Evolutionary conservation across 768 basidiomycete species (phyloP).

Genomic region (Cystoderma amianthinum): DNA sequence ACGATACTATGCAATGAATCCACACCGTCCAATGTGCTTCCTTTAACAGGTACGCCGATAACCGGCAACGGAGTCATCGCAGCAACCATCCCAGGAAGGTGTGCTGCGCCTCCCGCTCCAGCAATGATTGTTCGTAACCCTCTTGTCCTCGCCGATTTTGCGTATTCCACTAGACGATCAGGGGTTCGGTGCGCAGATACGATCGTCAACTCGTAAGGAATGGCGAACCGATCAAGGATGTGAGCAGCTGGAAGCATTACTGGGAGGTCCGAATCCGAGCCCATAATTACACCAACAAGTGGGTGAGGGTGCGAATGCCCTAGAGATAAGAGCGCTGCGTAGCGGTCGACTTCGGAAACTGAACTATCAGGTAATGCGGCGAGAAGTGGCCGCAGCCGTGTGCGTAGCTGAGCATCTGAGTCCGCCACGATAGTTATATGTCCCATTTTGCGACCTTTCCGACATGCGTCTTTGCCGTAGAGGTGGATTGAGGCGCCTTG

Average conservation of each 20-base stretch:
- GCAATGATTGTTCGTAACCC: slow-evolving; percentile 80
- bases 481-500: slow-evolving; percentile 82
- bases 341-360: slow-evolving; percentile 41
- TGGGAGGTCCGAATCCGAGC: slow-evolving; percentile 96
- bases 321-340: slow-evolving; percentile 41
- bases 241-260: slow-evolving; percentile 85
- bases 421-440: slow-evolving; percentile 87
- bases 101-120: slow-evolving; percentile 97
- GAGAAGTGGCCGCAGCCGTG: slow-evolving; percentile 69
- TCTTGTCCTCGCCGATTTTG: slow-evolving; percentile 60
- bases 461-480: slow-evolving; percentile 89
- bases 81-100: slow-evolving; percentile 98
- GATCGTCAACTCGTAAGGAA: slow-evolving; percentile 93
- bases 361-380: slow-evolving; percentile 48
- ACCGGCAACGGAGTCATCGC: slow-evolving; percentile 90
- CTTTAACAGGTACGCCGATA: slow-evolving; percentile 95
- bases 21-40: slow-evolving; percentile 88
- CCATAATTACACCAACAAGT: slow-evolving; percentile 94
- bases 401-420: slow-evolving; percentile 68
- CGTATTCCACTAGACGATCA: slow-evolving; percentile 76
- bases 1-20: slow-evolving; percentile 98
- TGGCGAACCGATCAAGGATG: slow-evolving; percentile 71
- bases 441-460: slow-evolving; percentile 95
- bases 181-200: slow-evolving; percentile 97
- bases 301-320: slow-evolving; percentile 63